phyloP scores from a whole-genome alignment of 2,329 filamentous ascomycete genomes.

The Pseudogymnoascus verrucosus region DNA sequence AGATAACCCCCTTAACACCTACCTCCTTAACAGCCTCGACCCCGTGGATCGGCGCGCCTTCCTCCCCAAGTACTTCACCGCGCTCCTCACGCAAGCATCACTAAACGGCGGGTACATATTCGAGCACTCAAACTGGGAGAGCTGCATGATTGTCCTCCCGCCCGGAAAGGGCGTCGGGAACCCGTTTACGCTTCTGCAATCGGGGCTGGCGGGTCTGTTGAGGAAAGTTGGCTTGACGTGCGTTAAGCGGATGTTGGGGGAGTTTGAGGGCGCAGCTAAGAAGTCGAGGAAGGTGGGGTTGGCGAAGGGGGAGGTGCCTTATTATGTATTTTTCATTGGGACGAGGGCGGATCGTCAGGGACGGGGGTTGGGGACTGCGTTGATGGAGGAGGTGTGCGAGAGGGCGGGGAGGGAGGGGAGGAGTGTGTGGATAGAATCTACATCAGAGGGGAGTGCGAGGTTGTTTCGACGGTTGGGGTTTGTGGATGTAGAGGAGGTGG shows the following conservation, averaged over 20 bases:
- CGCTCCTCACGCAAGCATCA: conserved; percentile 16
- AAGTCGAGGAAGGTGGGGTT: background rate
- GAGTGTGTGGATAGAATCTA: conserved; percentile 19
- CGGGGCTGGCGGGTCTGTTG: conserved; percentile 16
- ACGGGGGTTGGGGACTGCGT: conserved; percentile 11
- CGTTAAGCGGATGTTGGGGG: conserved; percentile 16
- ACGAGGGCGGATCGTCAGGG: conserved; percentile 11
- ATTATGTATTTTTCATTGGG: conserved; percentile 20
- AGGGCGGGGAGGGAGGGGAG: conserved; percentile 13
- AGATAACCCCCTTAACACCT: conserved; percentile 15
- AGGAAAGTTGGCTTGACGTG: conserved; percentile 17
- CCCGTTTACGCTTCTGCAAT: conserved; percentile 14
- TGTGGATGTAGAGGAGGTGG: conserved; percentile 14
- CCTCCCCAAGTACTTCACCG: conserved; percentile 15
- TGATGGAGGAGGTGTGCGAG: conserved; percentile 15
- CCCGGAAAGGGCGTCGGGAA: conserved; percentile 16
- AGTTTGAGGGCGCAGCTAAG: conserved; percentile 10
- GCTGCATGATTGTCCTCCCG: conserved; percentile 15
- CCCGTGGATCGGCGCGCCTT: conserved; percentile 12
- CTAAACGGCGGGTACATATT: conserved; percentile 16
- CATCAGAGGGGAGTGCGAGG: conserved; percentile 11
- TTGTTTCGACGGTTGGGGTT: conserved; percentile 18
- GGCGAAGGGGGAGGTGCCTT: conserved; percentile 11
- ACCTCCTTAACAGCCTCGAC: conserved; percentile 15
- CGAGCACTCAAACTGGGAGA: conserved; percentile 12